Evolutionary conservation across 1,139 yeast genomes (phyloP), one percentile per base, ranked within the genome.

Genomic region (Meyerozyma athensensis): DNA sequence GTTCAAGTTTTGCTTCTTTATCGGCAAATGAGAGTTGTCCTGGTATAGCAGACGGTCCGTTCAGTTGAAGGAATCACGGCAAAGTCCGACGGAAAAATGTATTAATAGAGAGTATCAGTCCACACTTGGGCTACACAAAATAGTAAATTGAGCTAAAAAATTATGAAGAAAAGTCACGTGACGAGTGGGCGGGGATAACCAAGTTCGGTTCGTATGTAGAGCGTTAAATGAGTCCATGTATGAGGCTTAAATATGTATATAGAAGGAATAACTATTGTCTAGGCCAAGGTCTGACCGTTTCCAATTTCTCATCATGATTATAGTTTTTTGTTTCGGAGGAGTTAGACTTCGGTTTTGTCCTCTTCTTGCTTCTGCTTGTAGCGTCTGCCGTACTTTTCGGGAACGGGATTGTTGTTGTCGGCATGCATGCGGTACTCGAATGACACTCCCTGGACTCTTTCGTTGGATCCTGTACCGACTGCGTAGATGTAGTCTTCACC

Each of bases 351-450:
- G 44, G 40, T 24, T 17, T 44, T 38, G 35, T 42, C 39, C 19
- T 35, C 33, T 21, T 39, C 42, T 32, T 43, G 35, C 19, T 45
- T 42, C 28, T 44, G 28, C 26, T 24, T 31, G 24, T 13, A 19
- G 44, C 36, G 30, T 45, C 46, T 24, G 38, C 33, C 19, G 26
- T 26, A 26, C 38, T 22, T 30, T 32, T 35, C 31, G 19, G 26
- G 26, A 30, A 24, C 28, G 13, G 53, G 51, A 18, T 42, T 43
- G 41, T 57, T 58, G 47, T 58, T 63, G 42, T 68, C 74, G 18
- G 67, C 57, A 48, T 70, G 76, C 38, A 68, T 58, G 42, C 76
- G 57, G 48, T 71, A 71, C 46, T 70, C 75, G 43, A 68, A 70
- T 7, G 64, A 54, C n/a, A 69, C 75, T 1, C 74, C 73, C 36